phyloP scores from a whole-genome alignment of 23 red algal species.

The Agarophyton chilense region DNA sequence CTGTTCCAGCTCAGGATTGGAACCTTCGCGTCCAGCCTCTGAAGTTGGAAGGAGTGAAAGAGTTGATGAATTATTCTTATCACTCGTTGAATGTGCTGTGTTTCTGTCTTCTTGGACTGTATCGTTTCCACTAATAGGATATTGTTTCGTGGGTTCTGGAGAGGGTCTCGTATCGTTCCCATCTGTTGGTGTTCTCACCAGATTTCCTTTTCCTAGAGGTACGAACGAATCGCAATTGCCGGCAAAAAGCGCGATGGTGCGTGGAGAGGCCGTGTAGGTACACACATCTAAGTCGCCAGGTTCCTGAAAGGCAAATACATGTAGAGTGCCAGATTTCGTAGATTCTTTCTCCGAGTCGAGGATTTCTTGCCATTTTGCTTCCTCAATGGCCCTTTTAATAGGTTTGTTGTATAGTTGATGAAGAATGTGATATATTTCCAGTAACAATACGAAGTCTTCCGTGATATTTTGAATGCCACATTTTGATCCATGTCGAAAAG shows the following conservation, averaged over 20 bases:
- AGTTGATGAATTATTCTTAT: not conserved
- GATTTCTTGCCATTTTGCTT: not conserved
- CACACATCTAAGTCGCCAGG: not conserved
- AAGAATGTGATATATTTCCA: slow-evolving; percentile 29
- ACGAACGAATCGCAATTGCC: not conserved
- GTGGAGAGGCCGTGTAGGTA: not conserved
- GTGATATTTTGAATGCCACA: not conserved
- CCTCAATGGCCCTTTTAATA: not conserved
- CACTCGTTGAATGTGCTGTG: not conserved
- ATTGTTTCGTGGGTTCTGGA: not conserved
- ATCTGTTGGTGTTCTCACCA: not conserved
- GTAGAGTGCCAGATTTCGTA: not conserved
- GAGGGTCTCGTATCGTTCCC: not conserved
- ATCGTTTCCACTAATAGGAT: not conserved
- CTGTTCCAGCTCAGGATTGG: not conserved
- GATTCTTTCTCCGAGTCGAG: not conserved
- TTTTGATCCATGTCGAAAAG: not conserved
- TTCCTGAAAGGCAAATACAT: not conserved
- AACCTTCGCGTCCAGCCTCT: not conserved
- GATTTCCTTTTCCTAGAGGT: not conserved
- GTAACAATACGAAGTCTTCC: not conserved
- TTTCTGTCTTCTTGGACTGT: not conserved
- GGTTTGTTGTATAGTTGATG: not conserved
- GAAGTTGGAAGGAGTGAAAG: not conserved
- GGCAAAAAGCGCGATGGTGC: not conserved